A percentile compares a stretch with the other conserved stretches of the same genome.
These are phyloP conservation scores for Pseudogymnoascus sp. DNA, from an alignment of 2,329 filamentous ascomycete genomes.

Conservation along the genomic window DNA sequence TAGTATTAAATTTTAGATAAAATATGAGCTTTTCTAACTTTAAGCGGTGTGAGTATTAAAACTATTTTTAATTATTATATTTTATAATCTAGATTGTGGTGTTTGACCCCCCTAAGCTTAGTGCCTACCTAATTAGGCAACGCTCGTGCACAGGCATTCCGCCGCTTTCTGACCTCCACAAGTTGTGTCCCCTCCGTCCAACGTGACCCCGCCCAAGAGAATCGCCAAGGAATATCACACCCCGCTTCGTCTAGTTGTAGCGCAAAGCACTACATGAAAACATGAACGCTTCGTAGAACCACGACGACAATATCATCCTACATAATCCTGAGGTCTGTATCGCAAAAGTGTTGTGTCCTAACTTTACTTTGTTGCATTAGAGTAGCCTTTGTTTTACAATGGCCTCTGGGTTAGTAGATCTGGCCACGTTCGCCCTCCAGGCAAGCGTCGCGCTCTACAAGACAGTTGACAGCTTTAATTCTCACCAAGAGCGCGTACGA, in stretches of 20 bases:
- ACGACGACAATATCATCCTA: not conserved
- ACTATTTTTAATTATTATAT: not conserved
- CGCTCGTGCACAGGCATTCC: too few relatives aligned
- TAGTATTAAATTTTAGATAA: not conserved
- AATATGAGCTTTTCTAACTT: not conserved
- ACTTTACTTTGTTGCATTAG: not conserved
- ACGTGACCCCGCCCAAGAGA: too few relatives aligned
- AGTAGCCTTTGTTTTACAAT: not conserved
- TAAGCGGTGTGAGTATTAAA: not conserved
- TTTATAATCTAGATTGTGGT: not conserved
- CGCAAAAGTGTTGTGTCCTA: not conserved
- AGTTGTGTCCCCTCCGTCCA: too few relatives aligned
- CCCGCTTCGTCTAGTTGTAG: not conserved
- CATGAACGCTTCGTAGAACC: not conserved
- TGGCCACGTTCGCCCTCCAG: conserved; percentile 35
- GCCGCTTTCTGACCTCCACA: too few relatives aligned
- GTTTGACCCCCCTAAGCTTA: too few relatives aligned
- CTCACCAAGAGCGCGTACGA: conserved; percentile 33
- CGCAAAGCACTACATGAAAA: not conserved
- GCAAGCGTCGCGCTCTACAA: conserved; percentile 33
- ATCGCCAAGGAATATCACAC: too few relatives aligned
- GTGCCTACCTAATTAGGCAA: too few relatives aligned
- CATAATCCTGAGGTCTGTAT: not conserved
- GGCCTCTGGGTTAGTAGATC: conserved; percentile 31
- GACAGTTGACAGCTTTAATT: conserved; percentile 33